phyloP scores from a whole-genome alignment of 768 basidiomycete genomes.

The Basidioascus undulatus region DNA sequence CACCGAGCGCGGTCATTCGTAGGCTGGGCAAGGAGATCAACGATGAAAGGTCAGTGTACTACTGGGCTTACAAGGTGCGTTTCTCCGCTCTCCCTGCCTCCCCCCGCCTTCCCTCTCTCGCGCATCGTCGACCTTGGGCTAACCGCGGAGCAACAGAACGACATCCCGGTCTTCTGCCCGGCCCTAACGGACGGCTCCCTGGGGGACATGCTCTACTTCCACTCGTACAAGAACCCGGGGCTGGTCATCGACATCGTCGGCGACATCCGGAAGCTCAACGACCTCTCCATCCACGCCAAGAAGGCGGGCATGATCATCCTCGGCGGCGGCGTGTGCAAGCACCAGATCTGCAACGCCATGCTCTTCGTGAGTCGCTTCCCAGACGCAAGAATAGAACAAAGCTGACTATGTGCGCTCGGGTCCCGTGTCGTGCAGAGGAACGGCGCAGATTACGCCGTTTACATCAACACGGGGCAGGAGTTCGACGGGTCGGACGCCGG shows the following conservation, averaged over 20 bases:
- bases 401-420: too few relatives aligned
- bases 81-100: not conserved
- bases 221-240: slow-evolving; percentile 69
- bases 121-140: slow-evolving; percentile 13
- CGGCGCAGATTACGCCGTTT: slow-evolving; percentile 92
- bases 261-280: slow-evolving; percentile 80
- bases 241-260: slow-evolving; percentile 78
- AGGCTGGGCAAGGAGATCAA: slow-evolving; percentile 92
- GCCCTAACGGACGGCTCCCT: slow-evolving; percentile 93
- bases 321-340: slow-evolving; percentile 95
- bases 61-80: slow-evolving; percentile 91
- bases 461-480: slow-evolving; percentile 96
- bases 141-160: slow-evolving; percentile 63
- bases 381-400: not conserved
- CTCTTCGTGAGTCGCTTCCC: slow-evolving; percentile 41
- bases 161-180: slow-evolving; percentile 96
- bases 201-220: slow-evolving; percentile 98
- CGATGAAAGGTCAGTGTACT: slow-evolving; percentile 91
- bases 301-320: slow-evolving; percentile 97
- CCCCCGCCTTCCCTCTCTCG: slow-evolving; percentile 4
- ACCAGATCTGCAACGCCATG: slow-evolving; percentile 99
- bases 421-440: slow-evolving; percentile 41
- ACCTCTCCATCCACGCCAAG: slow-evolving; percentile 56
- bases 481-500: slow-evolving; percentile 97
- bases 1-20: slow-evolving; percentile 77